Conservation (phyloP, 225 moss, liverwort and hornwort species). For the Asterella californica region DNA sequence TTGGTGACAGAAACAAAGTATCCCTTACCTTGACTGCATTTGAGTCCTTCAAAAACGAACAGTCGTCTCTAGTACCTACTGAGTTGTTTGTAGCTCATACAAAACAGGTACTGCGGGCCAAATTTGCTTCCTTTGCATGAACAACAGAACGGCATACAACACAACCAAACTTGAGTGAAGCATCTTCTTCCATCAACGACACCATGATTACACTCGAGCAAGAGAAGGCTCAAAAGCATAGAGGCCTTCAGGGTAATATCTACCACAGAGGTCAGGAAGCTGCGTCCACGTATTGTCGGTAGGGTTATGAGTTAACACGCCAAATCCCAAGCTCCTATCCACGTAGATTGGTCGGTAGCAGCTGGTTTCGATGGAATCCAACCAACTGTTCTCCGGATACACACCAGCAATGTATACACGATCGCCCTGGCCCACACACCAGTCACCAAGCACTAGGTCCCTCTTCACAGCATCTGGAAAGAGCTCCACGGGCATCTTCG, state of each 20-base stretch:
- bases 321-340: conserved; percentile 13
- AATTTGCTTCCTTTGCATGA: not conserved
- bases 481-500: conserved; percentile 19
- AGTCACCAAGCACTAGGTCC: conserved; percentile 29
- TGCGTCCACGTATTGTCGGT: conserved; percentile 23
- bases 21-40: conserved; percentile 9
- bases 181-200: not conserved
- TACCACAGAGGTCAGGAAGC: conserved; percentile 25
- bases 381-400: conserved; percentile 21
- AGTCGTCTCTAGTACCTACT: not conserved
- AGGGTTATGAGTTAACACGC: conserved; percentile 15
- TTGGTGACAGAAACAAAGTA: conserved; percentile 1
- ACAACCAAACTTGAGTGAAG: not conserved
- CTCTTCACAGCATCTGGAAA: conserved; percentile 19
- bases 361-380: conserved; percentile 20
- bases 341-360: conserved; percentile 18
- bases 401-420: conserved; percentile 40
- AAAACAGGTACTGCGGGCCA: not conserved
- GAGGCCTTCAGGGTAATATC: conserved; percentile 20
- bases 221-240: conserved; percentile 23
- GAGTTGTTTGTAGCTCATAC: not conserved
- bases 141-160: not conserved
- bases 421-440: conserved; percentile 49
- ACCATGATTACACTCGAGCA: conserved; percentile 10
- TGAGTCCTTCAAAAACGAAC: not conserved